Conservation (phyloP, 805 yeast genomes). For the Cyberlindnera xishuangbannaensis region DNA sequence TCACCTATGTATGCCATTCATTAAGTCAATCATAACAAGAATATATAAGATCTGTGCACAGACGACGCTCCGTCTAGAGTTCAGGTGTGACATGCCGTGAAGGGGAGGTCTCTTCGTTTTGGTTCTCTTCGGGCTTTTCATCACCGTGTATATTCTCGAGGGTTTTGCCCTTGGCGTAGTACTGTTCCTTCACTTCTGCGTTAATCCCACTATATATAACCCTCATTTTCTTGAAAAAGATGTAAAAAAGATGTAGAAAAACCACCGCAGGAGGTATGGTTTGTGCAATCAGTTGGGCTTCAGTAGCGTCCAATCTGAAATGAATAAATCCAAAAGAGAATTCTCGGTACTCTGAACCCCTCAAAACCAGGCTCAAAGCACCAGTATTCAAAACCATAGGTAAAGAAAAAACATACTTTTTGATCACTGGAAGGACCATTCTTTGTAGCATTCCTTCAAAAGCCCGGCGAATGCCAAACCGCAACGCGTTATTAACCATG, state of each 20-base stretch:
- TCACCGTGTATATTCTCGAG: constrained; percentile 29
- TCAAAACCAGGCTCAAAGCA: background rate
- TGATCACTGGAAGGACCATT: background rate
- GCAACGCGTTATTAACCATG: background rate
- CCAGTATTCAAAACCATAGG: background rate
- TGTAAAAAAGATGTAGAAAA: background rate
- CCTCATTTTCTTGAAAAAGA: constrained; percentile 1
- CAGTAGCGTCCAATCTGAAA: too few relatives aligned
- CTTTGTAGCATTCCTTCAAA: constrained; percentile 3
- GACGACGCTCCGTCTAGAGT: too few relatives aligned
- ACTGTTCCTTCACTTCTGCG: constrained; percentile 50
- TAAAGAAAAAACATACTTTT: background rate
- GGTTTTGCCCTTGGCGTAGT: constrained; percentile 51
- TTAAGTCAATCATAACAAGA: too few relatives aligned
- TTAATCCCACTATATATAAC: constrained; percentile 23
- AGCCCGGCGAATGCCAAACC: constrained; percentile 2
- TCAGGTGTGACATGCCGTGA: too few relatives aligned
- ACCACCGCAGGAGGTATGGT: background rate
- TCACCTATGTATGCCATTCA: background rate
- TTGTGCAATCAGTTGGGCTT: background rate
- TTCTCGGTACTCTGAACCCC: too few relatives aligned
- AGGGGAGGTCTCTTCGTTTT: too few relatives aligned
- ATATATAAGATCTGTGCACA: background rate
- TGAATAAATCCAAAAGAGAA: too few relatives aligned
- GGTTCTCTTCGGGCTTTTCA: too few relatives aligned